Evolutionary conservation across 306 rosid species (phyloP), one percentile per base, ranked within the genome.

Genomic region (Corylus avellana): DNA sequence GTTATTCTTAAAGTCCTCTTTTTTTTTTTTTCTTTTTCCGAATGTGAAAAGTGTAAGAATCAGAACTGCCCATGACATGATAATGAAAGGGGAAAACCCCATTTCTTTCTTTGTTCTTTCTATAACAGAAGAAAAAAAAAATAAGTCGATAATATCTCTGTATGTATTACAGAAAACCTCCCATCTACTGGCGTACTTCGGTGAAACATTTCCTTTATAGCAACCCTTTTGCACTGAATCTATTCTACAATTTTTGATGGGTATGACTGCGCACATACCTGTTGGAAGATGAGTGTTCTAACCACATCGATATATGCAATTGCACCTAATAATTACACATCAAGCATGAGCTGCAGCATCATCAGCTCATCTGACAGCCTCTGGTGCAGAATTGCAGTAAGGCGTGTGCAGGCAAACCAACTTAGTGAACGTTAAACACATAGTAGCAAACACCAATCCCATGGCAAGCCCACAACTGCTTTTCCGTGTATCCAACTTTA

Each of bases 361-460:
- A 61, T 13, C 48, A 35, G 47, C 78, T 89, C 84, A 96, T 85
- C 94, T 86, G 63, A 96, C 99, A 44, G 99, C 98, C 70, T 96
- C 99, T 1, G 98, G 99, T 12, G 99, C 99, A 54, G 98, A 96
- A 83, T 96, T 96, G 89, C 99, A 96, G 84, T 96, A 96, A 77
- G 99, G 99, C 13, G 99, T 96, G 81, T 96, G 99, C 87, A 93
- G 85, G 88, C 98, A 96, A 73, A 96, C 99, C 90, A 96, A 84
- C 85, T 94, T 96, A 57, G 97, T 93, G 91, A 92, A 91, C 66
- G 96, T 93, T 75, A 91, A 86, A 75, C 99, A 96, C 35, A 91
- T 67, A 57, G 89, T 85, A 71, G 99, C 94, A 69, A 91, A 85
- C 39, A 74, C 88, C 66, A 88, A 49, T 17, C 99, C 99, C 50